Base-by-base conservation (phyloP, 75 land plant species). In the Cupressus sempervirens region DNA sequence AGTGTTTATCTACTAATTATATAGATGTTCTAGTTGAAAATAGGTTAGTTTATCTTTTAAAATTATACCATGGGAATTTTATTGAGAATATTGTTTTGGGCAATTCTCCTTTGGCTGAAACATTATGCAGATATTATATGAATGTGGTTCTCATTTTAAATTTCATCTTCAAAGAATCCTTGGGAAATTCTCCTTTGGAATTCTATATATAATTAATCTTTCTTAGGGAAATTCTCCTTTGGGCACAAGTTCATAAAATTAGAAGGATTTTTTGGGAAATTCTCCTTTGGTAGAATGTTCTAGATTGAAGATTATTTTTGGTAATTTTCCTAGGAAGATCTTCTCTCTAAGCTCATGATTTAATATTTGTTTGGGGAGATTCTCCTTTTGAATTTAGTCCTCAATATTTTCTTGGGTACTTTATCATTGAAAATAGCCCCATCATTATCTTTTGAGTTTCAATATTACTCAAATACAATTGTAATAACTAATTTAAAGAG, bases 61-160 rank as follows among this genome's bases (percentile, higher is more conserved):
- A 29, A 62, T 54, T 34, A 52, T 14, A n/a, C 43, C 1, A 4
- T 15, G 35, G 5, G 35, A 58, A 30, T 52, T 23, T 53, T 40
- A 18, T 54, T 12, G 3, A 74, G 29, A 76, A 43, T 12, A 80
- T 80, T 46, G n/a, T 45, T 82, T 15, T 46, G 40, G 43, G 26
- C 18, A 16, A 87, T 84, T 90, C 89, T 88, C 89, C 88, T 88
- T 90, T 91, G 89, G 92, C 89, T 77, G 82, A 68, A 35, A 82
- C 35, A 18, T 34, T 18, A 32, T 9, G 9, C n/a, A 82, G 12
- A 53, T 30, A 15, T 53, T 82, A 7, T 52, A 16, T 15, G 48
- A n/a, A 29, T 13, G 26, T 10, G 8, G 86, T 84, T 90, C 89
- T 88, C 89, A 86, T 87, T 90, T 90, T 88, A 90, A 87, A 82